Evolutionary conservation across 2,329 filamentous ascomycete genomes (phyloP), one percentile per base, ranked within the genome.

Genomic region (Anthostomella pinea): DNA sequence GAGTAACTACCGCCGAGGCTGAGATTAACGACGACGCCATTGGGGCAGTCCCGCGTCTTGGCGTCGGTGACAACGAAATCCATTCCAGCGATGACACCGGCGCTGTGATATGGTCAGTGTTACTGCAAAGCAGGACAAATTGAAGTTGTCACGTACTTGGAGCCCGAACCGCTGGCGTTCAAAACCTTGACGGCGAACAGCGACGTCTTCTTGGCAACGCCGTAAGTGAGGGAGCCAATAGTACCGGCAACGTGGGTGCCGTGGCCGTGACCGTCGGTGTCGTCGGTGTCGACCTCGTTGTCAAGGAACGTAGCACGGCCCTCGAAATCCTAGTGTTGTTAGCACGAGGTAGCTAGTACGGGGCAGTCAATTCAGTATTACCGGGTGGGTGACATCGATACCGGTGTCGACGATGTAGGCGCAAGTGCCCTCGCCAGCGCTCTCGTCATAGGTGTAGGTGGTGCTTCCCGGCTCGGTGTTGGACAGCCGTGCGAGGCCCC

Each of bases 341-440:
- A n/a, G n/a, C n/a, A n/a, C n/a, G n/a, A n/a, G n/a, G n/a, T n/a
- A n/a, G n/a, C n/a, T n/a, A n/a, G n/a, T n/a, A n/a, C n/a, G n/a
- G n/a, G n/a, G n/a, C n/a, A n/a, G n/a, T n/a, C n/a, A n/a, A n/a
- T n/a, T n/a, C n/a, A 32, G 23, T n/a, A 13, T 18, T 42, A 50
- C 50, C 10, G 48, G 40, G 39, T 80, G 75, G n/a, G 50, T 36
- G 21, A 59, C 62, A 13, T 65, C 61, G 34, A 79, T 67, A 25
- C 76, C 75, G 0, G 70, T 76, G 57, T 80, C 76, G 33, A 79
- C 60, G 25, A 80, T 52, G 51, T 78, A 80, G 30, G 68, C 65
- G 45, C 65, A 77, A 37, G 59, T 66, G 24, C 58, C 62, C 24
- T 56, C 46, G 10, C 70, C 70, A 19, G 67, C 65, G 15, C 52